Conservation (phyloP, 179 eudicot species). For the Corrigiola litoralis region DNA sequence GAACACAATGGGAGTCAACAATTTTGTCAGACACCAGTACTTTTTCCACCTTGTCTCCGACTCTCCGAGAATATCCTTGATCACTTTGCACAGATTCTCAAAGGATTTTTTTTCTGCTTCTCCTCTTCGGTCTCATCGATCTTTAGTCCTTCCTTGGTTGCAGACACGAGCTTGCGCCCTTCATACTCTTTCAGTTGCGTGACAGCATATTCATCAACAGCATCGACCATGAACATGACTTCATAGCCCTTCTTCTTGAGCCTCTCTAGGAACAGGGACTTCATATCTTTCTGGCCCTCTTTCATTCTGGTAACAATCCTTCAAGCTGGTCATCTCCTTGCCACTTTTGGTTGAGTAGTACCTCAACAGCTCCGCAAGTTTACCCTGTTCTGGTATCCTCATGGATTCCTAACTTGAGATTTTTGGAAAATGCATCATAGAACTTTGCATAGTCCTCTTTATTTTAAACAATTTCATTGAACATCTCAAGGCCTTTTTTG, state of each 20-base stretch:
- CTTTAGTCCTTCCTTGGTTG: conserved; percentile 32
- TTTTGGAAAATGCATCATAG: conserved; percentile 67
- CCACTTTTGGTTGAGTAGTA: conserved; percentile 74
- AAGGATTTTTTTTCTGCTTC: conserved; percentile 22
- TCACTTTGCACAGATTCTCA: conserved; percentile 31
- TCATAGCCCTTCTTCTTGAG: conserved; percentile 71
- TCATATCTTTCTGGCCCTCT: conserved; percentile 64
- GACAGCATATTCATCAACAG: conserved; percentile 65
- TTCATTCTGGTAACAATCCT: conserved; percentile 76
- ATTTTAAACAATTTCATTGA: conserved; percentile 66
- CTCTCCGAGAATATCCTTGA: conserved; percentile 30
- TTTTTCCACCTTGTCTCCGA: conserved; percentile 30
- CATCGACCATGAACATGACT: conserved; percentile 69
- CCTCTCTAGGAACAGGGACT: conserved; percentile 69
- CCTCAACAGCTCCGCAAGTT: conserved; percentile 55
- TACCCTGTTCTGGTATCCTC: conserved; percentile 66
- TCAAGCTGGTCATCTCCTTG: conserved; percentile 63
- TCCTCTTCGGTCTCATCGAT: conserved; percentile 30
- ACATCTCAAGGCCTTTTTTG: conserved; percentile 64
- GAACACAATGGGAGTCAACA: conserved; percentile 27
- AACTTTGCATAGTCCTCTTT: conserved; percentile 66
- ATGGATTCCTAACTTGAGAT: conserved; percentile 67
- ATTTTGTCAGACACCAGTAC: conserved; percentile 31
- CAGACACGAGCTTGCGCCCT: no score
- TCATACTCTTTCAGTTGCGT: conserved; percentile 67